phyloP scores from a whole-genome alignment of 129 eudicot genomes.

The Logfia minima region DNA sequence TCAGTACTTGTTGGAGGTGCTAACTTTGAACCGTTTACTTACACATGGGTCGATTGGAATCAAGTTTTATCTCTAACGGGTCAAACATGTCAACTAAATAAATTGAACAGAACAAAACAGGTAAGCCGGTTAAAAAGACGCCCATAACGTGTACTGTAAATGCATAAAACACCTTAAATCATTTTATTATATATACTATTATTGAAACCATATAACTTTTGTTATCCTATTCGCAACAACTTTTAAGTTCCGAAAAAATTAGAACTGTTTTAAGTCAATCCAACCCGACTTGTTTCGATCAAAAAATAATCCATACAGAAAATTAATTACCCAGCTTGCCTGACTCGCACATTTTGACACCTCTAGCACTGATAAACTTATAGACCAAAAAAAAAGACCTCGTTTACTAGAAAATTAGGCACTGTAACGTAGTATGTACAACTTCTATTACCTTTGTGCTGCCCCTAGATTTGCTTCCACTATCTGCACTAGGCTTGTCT shows the following conservation, averaged over 20 bases:
- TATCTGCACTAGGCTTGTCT: slow-evolving; percentile 73
- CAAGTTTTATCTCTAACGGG: not conserved
- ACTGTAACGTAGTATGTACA: not conserved
- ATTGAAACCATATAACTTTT: not conserved
- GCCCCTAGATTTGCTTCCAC: slow-evolving; percentile 73
- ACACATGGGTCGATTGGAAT: not conserved
- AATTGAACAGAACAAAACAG: not conserved
- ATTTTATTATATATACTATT: too few relatives aligned
- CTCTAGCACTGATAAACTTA: not conserved
- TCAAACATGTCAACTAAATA: not conserved
- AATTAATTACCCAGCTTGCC: not conserved
- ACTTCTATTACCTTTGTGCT: slow-evolving; percentile 62
- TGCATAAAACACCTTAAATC: not conserved
- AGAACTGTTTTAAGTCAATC: too few relatives aligned
- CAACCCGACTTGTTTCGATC: too few relatives aligned
- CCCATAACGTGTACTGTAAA: not conserved
- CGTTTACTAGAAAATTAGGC: too few relatives aligned
- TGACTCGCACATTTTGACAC: not conserved
- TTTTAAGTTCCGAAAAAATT: too few relatives aligned
- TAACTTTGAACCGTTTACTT: not conserved
- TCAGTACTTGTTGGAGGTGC: not conserved
- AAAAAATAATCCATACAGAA: not conserved
- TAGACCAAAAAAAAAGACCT: not conserved
- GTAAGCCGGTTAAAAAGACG: not conserved
- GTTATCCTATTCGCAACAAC: not conserved